These are phyloP conservation scores for Coniferiporia weirii DNA, from an alignment of 1,284 basidiomycete genomes.

Conservation along the genomic window DNA sequence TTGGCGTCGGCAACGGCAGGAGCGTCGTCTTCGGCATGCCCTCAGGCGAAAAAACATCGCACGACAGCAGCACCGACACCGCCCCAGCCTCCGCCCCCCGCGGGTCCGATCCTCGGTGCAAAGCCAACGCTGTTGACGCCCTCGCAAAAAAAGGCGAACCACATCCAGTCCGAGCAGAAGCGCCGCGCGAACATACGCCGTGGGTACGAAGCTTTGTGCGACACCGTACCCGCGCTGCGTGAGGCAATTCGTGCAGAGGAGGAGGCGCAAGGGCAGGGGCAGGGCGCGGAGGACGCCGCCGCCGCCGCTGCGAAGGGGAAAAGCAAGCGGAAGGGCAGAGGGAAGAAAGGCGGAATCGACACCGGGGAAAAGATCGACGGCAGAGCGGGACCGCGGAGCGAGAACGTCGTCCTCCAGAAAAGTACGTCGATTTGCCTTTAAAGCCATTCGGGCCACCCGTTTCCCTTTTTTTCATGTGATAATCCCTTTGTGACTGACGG, in stretches of 20 bases:
- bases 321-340: slow-evolving; percentile 27
- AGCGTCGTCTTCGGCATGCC: not conserved
- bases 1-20: not conserved
- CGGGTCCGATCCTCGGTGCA: slow-evolving; percentile 9
- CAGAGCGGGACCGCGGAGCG: slow-evolving; percentile 76
- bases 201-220: slow-evolving; percentile 83
- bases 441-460: too few relatives aligned
- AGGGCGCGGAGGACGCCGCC: slow-evolving; percentile 20
- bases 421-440: slow-evolving; percentile 45
- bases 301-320: slow-evolving; percentile 27
- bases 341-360: slow-evolving; percentile 32
- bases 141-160: slow-evolving; percentile 89
- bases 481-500: too few relatives aligned
- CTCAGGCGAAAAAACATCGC: slow-evolving; percentile 11
- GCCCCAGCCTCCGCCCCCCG: slow-evolving; percentile 18
- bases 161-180: slow-evolving; percentile 88
- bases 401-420: slow-evolving; percentile 79
- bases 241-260: slow-evolving; percentile 72
- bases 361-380: slow-evolving; percentile 66
- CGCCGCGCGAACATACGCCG: slow-evolving; percentile 85
- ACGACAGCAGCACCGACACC: too few relatives aligned
- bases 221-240: slow-evolving; percentile 70
- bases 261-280: slow-evolving; percentile 29
- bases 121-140: slow-evolving; percentile 52
- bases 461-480: too few relatives aligned